These are phyloP conservation scores for Cladobotryum protrusum DNA, from an alignment of 2,329 filamentous ascomycete species.

Conservation along the genomic window DNA sequence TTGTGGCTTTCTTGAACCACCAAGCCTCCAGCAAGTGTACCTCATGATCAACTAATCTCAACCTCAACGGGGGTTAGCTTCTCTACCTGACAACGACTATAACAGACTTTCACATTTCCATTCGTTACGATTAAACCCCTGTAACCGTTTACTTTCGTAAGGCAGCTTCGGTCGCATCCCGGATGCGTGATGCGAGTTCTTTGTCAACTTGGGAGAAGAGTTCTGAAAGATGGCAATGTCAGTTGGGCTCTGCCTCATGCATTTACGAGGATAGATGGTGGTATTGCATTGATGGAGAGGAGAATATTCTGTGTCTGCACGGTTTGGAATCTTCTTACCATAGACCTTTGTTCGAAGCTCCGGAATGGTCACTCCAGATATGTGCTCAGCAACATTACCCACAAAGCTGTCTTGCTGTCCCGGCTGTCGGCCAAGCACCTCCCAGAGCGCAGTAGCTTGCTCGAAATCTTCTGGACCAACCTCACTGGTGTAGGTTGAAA, in stretches of 20 bases:
- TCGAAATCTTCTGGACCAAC: constrained; percentile 5
- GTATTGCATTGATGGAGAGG: too few relatives aligned
- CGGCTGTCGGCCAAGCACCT: neutral
- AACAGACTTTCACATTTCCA: too few relatives aligned
- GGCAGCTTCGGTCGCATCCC: constrained; percentile 1
- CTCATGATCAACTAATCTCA: too few relatives aligned
- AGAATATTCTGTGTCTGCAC: too few relatives aligned
- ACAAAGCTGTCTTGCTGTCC: neutral
- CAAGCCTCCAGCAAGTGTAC: too few relatives aligned
- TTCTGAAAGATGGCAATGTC: neutral
- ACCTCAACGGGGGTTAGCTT: too few relatives aligned
- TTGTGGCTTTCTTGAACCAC: too few relatives aligned
- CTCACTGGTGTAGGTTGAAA: constrained; percentile 43
- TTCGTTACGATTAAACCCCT: too few relatives aligned
- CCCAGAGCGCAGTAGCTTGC: constrained; percentile 5
- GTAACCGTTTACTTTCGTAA: too few relatives aligned
- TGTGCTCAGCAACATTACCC: neutral
- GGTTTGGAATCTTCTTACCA: neutral
- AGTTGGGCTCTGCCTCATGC: too few relatives aligned
- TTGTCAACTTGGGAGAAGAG: constrained; percentile 6
- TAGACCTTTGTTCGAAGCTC: constrained; percentile 5
- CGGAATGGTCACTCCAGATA: constrained; percentile 1
- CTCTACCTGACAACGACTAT: too few relatives aligned
- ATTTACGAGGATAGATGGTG: too few relatives aligned
- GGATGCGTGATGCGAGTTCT: constrained; percentile 2